Evolutionary conservation across 768 basidiomycete genomes (phyloP).

Genomic region (Suillus luteus): DNA sequence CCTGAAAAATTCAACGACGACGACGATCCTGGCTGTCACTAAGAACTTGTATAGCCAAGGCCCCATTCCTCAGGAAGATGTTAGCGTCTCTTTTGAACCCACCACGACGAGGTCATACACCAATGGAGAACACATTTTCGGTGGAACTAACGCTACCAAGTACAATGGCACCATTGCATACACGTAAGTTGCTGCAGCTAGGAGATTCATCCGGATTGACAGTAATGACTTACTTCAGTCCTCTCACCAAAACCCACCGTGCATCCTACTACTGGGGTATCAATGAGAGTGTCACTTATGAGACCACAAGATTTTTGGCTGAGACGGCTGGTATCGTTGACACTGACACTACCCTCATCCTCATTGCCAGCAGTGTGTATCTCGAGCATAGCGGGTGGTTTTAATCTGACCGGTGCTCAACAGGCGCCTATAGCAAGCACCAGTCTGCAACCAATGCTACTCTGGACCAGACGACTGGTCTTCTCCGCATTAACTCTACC

Average conservation of each 20-base stretch:
- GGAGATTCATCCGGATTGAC: neutral
- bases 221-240: neutral
- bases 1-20: neutral
- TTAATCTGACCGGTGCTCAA: constrained; percentile 5
- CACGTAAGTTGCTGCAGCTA: constrained; percentile 28
- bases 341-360: constrained; percentile 45
- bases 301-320: constrained; percentile 45
- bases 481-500: constrained; percentile 16
- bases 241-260: constrained; percentile 43
- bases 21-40: constrained; percentile 51
- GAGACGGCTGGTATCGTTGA: constrained; percentile 38
- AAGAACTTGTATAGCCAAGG: constrained; percentile 48
- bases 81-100: constrained; percentile 53
- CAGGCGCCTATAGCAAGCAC: constrained; percentile 48
- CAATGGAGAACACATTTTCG: constrained; percentile 29
- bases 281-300: constrained; percentile 56
- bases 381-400: constrained; percentile 4
- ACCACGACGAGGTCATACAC: constrained; percentile 26
- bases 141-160: constrained; percentile 25
- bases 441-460: constrained; percentile 44
- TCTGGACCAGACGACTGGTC: constrained; percentile 22
- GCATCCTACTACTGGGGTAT: constrained; percentile 60
- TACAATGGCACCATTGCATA: constrained; percentile 38
- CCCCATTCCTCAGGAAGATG: constrained; percentile 36
- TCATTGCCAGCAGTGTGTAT: constrained; percentile 43